Evolutionary conservation across 2,329 filamentous ascomycete genomes (phyloP), one percentile per base, ranked within the genome.

Genomic region (Epichloe sp.): DNA sequence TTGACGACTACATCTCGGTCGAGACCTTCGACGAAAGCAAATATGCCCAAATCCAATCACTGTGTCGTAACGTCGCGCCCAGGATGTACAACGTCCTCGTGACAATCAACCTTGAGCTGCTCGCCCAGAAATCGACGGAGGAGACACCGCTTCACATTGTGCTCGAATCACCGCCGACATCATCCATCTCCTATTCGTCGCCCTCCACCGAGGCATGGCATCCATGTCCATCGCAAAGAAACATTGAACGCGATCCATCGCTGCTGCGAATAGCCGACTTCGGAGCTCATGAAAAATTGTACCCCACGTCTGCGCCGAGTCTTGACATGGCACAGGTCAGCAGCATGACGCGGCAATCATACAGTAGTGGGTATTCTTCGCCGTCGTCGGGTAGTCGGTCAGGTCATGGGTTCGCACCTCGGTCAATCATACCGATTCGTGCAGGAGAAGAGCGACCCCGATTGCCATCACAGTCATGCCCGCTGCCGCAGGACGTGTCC

Each of bases 1-100:
- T 80, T 57, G 77, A 80, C 53, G 76, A 79, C 51, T 78, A 68
- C 56, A 61, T 73, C 54, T 72, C 75, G 47, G 56, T 64, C 10
- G 71, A 75, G 40, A 67, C 66, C 26, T 80, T 79, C 54, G 72
- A 79, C 19, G 61, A 65, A 31, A 67, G 66, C 21, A 75, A 73
- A 54, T 80, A 73, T 50, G 60, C 65, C 23, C 68, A 74, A 54
- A 64, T 79, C 2, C 72, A 74, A 57, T 67, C 68, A 36, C 57
- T 71, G 2, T 76, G 74, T n/a, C 70, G 75, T 49, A 71, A 69
- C 45, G 68, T 72, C 1, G 75, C 76, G 2, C 69, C 74, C 1
- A 68, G 65, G 48, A 71, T 78, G 14, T 64, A 70, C 47, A 73
- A 78, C 48, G 71, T 76, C 34, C 62, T 80, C 15, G 72, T 73